phyloP scores from a whole-genome alignment of 139 green algal species.

The Penium margaritaceum region DNA sequence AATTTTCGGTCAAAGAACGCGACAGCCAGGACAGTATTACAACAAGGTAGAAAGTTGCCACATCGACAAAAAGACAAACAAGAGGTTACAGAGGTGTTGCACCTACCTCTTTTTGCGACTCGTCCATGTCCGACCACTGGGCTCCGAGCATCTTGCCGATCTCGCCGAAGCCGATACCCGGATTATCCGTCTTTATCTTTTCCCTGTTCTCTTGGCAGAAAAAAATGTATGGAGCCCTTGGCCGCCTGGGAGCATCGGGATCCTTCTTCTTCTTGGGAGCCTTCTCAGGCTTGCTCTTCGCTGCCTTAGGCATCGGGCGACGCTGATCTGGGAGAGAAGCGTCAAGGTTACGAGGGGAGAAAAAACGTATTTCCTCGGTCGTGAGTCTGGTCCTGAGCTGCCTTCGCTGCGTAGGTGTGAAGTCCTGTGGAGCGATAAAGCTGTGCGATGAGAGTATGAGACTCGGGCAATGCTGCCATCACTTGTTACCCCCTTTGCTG shows the following conservation, averaged over 20 bases:
- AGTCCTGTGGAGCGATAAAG: too few relatives aligned
- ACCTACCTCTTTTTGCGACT: constrained; percentile 39
- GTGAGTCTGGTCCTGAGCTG: too few relatives aligned
- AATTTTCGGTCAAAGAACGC: background rate
- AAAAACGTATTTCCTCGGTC: too few relatives aligned
- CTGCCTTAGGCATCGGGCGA: constrained; percentile 22
- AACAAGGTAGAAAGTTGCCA: background rate
- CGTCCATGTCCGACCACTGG: constrained; percentile 45
- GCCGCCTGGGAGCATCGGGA: constrained; percentile 59
- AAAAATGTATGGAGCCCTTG: constrained; percentile 62
- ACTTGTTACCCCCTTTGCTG: too few relatives aligned
- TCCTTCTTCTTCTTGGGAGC: constrained; percentile 52
- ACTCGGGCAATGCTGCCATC: too few relatives aligned
- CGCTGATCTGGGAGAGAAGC: too few relatives aligned
- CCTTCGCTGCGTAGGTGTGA: too few relatives aligned
- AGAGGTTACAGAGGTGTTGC: background rate
- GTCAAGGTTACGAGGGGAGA: too few relatives aligned
- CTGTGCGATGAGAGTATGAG: too few relatives aligned
- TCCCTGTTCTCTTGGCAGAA: constrained; percentile 59
- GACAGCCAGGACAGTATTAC: background rate
- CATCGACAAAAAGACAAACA: background rate
- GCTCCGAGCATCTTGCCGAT: constrained; percentile 54
- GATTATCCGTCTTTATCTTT: constrained; percentile 45
- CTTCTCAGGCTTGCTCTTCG: constrained; percentile 23
- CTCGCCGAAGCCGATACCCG: constrained; percentile 48